Evolutionary conservation across 2,329 filamentous ascomycete genomes (phyloP).

Genomic region (Ophiostoma perfectum): DNA sequence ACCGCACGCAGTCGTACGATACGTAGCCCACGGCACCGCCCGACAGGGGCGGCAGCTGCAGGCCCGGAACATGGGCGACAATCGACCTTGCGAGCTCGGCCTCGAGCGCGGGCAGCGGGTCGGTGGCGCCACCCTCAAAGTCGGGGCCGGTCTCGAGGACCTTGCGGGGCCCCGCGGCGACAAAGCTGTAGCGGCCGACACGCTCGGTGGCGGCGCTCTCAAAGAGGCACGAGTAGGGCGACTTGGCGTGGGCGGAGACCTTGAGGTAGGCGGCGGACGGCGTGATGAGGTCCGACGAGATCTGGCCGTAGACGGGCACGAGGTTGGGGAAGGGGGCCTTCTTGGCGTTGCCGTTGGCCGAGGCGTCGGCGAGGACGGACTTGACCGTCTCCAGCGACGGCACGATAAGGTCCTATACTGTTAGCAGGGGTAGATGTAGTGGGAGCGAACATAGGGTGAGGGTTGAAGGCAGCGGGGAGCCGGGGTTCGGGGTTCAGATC

Average conservation of each 20-base stretch:
- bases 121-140: constrained; percentile 69
- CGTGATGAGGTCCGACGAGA: constrained; percentile 76
- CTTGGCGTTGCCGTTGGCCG: constrained; percentile 17
- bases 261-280: constrained; percentile 95
- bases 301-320: constrained; percentile 29
- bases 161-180: constrained; percentile 67
- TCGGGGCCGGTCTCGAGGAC: constrained; percentile 82
- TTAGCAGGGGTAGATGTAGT: neutral
- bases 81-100: constrained; percentile 71
- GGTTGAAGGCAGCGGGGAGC: neutral
- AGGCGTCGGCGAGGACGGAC: constrained; percentile 23
- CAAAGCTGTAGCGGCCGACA: constrained; percentile 91
- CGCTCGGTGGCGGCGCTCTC: constrained; percentile 89
- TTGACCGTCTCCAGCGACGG: constrained; percentile 29
- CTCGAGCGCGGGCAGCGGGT: constrained; percentile 79
- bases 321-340: constrained; percentile 23
- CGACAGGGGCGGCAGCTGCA: constrained; percentile 78
- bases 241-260: constrained; percentile 64
- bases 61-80: constrained; percentile 74
- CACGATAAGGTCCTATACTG: constrained; percentile 27
- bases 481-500: no score
- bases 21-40: constrained; percentile 95
- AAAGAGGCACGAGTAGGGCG: constrained; percentile 75
- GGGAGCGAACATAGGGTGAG: neutral
- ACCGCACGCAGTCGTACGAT: constrained; percentile 85